Conservation (phyloP, 1,139 yeast genomes). For the Suhomyces chickasaworum region DNA sequence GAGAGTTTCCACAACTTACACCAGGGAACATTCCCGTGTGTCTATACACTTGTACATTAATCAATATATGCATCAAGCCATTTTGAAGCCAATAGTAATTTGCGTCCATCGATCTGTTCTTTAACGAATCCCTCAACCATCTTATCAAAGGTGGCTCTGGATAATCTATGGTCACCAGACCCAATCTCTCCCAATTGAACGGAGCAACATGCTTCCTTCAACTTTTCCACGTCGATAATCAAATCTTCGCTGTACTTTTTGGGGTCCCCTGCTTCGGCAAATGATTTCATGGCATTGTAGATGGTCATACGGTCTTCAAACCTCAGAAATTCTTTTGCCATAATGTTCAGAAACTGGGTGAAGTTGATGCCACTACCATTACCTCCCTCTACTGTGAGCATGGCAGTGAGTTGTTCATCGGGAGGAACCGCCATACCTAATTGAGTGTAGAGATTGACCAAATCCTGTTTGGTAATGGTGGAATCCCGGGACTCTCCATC, state of each 20-base stretch:
- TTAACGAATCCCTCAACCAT: slow-evolving; percentile 59
- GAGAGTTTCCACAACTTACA: background rate
- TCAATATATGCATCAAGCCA: slow-evolving; percentile 62
- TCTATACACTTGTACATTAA: slow-evolving; percentile 17
- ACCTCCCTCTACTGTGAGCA: slow-evolving; percentile 44
- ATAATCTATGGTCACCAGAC: slow-evolving; percentile 53
- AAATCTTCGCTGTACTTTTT: slow-evolving; percentile 28
- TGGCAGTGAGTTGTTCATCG: slow-evolving; percentile 44
- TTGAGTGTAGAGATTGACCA: slow-evolving; percentile 56
- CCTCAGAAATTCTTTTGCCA: slow-evolving; percentile 60
- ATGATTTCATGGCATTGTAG: slow-evolving; percentile 61
- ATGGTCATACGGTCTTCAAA: slow-evolving; percentile 66
- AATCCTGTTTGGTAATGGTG: slow-evolving; percentile 57
- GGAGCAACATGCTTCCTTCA: slow-evolving; percentile 54
- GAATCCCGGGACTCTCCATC: slow-evolving; percentile 84
- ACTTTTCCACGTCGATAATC: slow-evolving; percentile 50
- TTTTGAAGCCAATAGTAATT: slow-evolving; percentile 54
- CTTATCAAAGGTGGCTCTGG: slow-evolving; percentile 51
- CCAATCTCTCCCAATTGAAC: slow-evolving; percentile 47
- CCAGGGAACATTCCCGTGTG: background rate
- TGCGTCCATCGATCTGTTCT: slow-evolving; percentile 59
- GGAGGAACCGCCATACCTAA: slow-evolving; percentile 46
- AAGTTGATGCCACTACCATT: slow-evolving; percentile 53
- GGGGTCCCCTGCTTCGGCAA: slow-evolving; percentile 40
- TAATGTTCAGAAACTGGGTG: slow-evolving; percentile 66